Evolutionary conservation across 495 filamentous ascomycete species (phyloP).

Genomic region (Penicillium soppii): DNA sequence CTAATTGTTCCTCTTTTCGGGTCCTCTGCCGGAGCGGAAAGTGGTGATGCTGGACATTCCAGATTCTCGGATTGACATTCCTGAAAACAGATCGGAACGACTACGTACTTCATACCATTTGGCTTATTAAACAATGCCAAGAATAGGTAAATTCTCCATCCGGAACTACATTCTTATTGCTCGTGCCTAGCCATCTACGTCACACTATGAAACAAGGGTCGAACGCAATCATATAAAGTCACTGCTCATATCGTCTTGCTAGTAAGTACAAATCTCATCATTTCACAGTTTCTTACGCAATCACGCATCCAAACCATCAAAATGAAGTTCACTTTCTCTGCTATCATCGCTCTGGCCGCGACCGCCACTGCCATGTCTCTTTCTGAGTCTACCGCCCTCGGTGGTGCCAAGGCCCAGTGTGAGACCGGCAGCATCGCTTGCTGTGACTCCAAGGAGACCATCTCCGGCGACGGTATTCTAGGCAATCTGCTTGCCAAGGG

Average conservation of each 20-base stretch:
- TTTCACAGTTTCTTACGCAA: not conserved
- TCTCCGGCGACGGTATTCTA: conserved; percentile 1
- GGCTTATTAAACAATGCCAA: not conserved
- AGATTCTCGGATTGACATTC: conserved; percentile 3
- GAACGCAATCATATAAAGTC: not conserved
- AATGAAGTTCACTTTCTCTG: conserved; percentile 4
- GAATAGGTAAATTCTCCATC: not conserved
- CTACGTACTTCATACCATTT: not conserved
- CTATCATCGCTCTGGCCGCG: not conserved
- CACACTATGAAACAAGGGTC: not conserved
- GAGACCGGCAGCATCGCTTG: not conserved
- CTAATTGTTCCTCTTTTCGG: not conserved
- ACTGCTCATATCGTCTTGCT: not conserved
- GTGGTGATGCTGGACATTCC: not conserved
- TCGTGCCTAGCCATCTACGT: not conserved
- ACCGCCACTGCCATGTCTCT: not conserved
- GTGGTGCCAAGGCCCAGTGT: not conserved
- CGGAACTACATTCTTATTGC: not conserved
- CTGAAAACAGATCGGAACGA: not conserved
- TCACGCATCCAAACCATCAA: not conserved
- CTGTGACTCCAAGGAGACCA: conserved; percentile 2
- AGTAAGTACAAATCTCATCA: not conserved
- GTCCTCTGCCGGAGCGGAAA: not conserved
- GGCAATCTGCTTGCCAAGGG: conserved; percentile 5
- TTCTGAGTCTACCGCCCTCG: not conserved